Base-by-base conservation (phyloP, 306 rosid genomes). In the Crotalaria pallida region DNA sequence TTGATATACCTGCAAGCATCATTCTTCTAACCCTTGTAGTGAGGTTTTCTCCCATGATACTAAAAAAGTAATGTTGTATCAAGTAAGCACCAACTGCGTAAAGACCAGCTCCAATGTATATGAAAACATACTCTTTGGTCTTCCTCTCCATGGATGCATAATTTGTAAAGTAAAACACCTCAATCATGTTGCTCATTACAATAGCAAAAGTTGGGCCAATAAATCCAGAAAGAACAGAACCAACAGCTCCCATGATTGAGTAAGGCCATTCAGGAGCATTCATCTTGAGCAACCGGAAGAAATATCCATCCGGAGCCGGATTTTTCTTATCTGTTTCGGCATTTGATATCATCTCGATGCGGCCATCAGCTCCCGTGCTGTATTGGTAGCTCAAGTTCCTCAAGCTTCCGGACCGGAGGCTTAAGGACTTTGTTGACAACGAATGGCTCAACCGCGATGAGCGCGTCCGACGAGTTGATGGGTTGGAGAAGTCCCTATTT, bases 211-310 rank as follows among this genome's bases (percentile, higher is more conserved):
- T 94, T 7, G 99, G 97, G 27, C 99, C 97, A 18, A 94, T 94
- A 68, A 90, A 91, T 68, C 99, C 99, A 0, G 99, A 91, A 7
- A 94, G 88, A 13, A 94, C 80, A 36, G 99, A 94, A 19, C 99
- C 99, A 33, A 91, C 67, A 0, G 99, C 99, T 21, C 97, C 99
- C 97, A 94, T 91, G 59, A 94, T 88, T 10, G 97, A 94, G 83
- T 94, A 94, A 2, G 99, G 99, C 99, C 99, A 94, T 74, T 94
- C 99, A 2, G 99, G 99, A 2, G 96, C 97, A 13, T 94, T 94
- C 33, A 94, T 64, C 74, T 86, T 94, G 40, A 94, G 88, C 45
- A 94, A 71, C 1, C 99, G 79, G 82, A 81, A 75, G 84, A 91
- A 94, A 57, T 94, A 94, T 45, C 92, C 96, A 10, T 77, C 69